Evolutionary conservation across 2,329 filamentous ascomycete genomes (phyloP).

Genomic region (Zasmidium citrigriseum): DNA sequence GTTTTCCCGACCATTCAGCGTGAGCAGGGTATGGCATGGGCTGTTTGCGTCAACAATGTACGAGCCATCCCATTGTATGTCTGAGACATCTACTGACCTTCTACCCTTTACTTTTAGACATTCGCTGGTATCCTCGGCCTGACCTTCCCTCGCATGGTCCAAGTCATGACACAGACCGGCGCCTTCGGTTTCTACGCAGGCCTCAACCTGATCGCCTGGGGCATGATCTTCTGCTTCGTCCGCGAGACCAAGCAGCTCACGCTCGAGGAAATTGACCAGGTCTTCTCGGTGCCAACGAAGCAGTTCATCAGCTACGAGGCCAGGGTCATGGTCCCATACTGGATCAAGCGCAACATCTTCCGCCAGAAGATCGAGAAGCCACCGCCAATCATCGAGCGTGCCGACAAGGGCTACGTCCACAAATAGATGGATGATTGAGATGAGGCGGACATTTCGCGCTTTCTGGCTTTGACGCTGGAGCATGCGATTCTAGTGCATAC

Average conservation of each 20-base stretch:
- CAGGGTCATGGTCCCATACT: constrained; percentile 43
- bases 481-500: too few species aligned
- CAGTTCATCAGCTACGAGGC: constrained; percentile 42
- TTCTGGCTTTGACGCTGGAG: background rate
- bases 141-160: constrained; percentile 51
- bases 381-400: constrained; percentile 40
- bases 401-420: constrained; percentile 8
- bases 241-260: constrained; percentile 52
- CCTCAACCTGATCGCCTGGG: constrained; percentile 58
- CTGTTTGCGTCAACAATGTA: constrained; percentile 59
- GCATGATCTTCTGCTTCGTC: constrained; percentile 49
- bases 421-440: background rate
- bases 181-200: constrained; percentile 60
- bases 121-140: constrained; percentile 38
- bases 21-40: constrained; percentile 50
- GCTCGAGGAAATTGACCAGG: constrained; percentile 52
- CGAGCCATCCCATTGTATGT: constrained; percentile 7
- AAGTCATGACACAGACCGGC: constrained; percentile 53
- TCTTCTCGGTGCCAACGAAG: constrained; percentile 55
- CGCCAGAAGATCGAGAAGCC: constrained; percentile 40
- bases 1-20: constrained; percentile 49
- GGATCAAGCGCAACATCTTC: constrained; percentile 43
- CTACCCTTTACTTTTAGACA: constrained; percentile 35
- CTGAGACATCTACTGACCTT: too few species aligned
- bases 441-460: background rate